Evolutionary conservation across 2,329 filamentous ascomycete species (phyloP).

Genomic region (Nannizziopsis arthrosporioides): DNA sequence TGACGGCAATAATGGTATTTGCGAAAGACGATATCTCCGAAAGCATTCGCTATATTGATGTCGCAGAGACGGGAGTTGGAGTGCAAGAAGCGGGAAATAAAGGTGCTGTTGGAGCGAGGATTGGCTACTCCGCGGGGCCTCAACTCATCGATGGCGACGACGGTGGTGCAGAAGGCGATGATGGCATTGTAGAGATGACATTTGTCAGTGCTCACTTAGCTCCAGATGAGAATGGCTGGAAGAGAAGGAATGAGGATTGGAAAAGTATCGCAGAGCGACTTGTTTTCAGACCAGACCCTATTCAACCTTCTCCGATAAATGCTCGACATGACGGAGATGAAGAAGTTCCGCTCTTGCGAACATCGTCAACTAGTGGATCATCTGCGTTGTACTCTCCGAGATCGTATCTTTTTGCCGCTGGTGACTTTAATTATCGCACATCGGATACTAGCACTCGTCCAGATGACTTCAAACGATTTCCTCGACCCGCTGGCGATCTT

Average conservation of each 20-base stretch:
- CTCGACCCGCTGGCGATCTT: conserved; percentile 43
- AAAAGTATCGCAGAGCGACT: conserved; percentile 66
- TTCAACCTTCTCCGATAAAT: conserved; percentile 11
- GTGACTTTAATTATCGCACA: conserved; percentile 93
- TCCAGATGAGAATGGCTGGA: conserved; percentile 68
- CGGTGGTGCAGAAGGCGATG: conserved; percentile 22
- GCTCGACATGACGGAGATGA: conserved; percentile 20
- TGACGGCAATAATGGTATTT: conserved; percentile 84
- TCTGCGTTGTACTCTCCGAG: conserved; percentile 57
- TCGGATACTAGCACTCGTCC: conserved; percentile 52
- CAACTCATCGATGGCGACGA: conserved; percentile 17
- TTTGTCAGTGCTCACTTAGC: conserved; percentile 83
- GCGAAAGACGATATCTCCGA: conserved; percentile 49
- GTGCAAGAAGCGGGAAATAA: conserved; percentile 89
- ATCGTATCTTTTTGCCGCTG: conserved; percentile 72
- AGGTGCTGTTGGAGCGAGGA: conserved; percentile 69
- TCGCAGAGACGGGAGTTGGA: conserved; percentile 75
- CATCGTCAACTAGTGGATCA: conserved; percentile 19
- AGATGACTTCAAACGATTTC: conserved; percentile 48
- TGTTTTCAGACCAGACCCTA: conserved; percentile 49
- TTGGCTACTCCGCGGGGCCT: conserved; percentile 44
- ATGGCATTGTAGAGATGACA: conserved; percentile 50
- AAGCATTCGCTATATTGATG: conserved; percentile 54
- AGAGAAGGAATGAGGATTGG: conserved; percentile 78
- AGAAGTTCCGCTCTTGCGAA: conserved; percentile 23